Evolutionary conservation across 306 rosid species (phyloP).

Genomic region (Pterocarpus santalinus): DNA sequence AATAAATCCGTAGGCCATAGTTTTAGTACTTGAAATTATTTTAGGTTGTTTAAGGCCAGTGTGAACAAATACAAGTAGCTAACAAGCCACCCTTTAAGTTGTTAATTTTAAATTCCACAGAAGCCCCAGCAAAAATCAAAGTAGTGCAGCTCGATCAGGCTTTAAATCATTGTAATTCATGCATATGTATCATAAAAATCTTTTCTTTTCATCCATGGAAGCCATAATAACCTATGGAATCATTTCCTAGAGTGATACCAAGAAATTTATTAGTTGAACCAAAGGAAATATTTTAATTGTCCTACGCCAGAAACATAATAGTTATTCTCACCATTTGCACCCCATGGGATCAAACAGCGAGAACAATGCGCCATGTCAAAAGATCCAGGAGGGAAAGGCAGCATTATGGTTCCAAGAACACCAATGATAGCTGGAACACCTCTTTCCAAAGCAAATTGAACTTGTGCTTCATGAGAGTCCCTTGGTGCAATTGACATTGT

Average conservation of each 20-base stretch:
- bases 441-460: constrained; percentile 93
- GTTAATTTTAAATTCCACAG: background rate
- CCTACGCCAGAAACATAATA: constrained; percentile 5
- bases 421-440: constrained; percentile 91
- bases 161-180: constrained; percentile 18
- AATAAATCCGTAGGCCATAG: constrained; percentile 10
- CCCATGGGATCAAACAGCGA: constrained; percentile 88
- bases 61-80: constrained; percentile 1
- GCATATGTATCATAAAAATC: constrained; percentile 11
- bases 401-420: constrained; percentile 84
- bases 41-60: background rate
- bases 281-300: constrained; percentile 25
- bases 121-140: constrained; percentile 19
- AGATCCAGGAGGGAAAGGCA: constrained; percentile 80
- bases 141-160: constrained; percentile 3
- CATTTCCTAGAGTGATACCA: background rate
- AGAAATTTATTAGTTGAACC: constrained; percentile 21
- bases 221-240: background rate
- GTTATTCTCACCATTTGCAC: constrained; percentile 69
- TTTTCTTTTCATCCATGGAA: background rate
- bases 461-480: constrained; percentile 93
- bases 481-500: constrained; percentile 86
- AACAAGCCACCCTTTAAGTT: constrained; percentile 16
- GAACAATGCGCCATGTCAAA: constrained; percentile 96
- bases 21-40: constrained; percentile 25